phyloP scores from a whole-genome alignment of 345 rosid species.

The Camelina neglecta region DNA sequence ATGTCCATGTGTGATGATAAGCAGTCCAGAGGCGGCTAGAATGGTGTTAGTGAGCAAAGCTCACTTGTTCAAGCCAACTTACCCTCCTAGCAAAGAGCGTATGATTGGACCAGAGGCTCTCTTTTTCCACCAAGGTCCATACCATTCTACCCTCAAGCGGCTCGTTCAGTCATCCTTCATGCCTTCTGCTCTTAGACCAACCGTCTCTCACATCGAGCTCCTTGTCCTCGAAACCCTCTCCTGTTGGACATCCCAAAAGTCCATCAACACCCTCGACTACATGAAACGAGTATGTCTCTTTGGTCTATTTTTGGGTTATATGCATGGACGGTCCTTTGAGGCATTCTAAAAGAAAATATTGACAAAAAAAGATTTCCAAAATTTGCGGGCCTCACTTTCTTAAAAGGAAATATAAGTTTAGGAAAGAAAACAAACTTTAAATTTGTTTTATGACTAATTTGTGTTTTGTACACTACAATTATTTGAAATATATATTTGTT shows the following conservation, averaged over 20 bases:
- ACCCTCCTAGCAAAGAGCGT: constrained; percentile 89
- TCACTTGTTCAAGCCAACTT: constrained; percentile 85
- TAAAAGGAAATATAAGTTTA: not conserved
- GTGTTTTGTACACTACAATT: not conserved
- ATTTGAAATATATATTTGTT: not conserved
- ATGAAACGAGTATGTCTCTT: constrained; percentile 76
- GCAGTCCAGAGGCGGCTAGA: constrained; percentile 86
- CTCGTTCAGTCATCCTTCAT: constrained; percentile 71
- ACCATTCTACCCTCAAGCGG: constrained; percentile 74
- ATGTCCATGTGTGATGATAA: constrained; percentile 96
- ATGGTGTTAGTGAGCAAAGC: constrained; percentile 70
- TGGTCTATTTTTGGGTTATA: constrained; percentile 33
- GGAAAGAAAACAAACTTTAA: not conserved
- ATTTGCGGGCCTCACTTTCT: constrained; percentile 26
- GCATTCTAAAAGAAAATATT: constrained; percentile 21
- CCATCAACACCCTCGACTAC: constrained; percentile 78
- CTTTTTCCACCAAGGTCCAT: constrained; percentile 86
- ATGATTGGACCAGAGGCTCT: constrained; percentile 87
- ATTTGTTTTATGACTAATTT: not conserved
- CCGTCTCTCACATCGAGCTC: constrained; percentile 72
- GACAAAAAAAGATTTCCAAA: constrained; percentile 7
- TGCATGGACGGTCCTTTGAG: constrained; percentile 30
- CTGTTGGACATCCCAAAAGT: constrained; percentile 53
- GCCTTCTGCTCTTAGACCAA: constrained; percentile 72
- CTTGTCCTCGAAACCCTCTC: constrained; percentile 63